Conservation (phyloP, 1,284 basidiomycete species). For the Gomphus bonarii region DNA sequence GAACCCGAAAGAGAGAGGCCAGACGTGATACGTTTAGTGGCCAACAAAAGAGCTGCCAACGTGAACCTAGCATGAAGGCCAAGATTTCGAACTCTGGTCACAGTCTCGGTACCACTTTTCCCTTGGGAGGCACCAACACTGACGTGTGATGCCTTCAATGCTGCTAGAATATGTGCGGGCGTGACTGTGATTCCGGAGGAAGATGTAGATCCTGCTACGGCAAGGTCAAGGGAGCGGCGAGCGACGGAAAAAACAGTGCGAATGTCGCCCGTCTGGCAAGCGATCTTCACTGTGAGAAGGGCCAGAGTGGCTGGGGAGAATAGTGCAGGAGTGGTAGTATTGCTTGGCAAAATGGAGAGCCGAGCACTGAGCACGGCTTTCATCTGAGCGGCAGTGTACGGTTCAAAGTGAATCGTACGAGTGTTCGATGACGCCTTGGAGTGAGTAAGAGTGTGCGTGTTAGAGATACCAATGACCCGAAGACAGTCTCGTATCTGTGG, state of each 20-base stretch:
- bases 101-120: constrained; percentile 46
- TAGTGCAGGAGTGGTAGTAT: constrained; percentile 37
- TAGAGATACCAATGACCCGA: constrained; percentile 70
- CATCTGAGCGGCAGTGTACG: constrained; percentile 61
- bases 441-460: constrained; percentile 65
- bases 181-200: constrained; percentile 29
- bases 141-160: constrained; percentile 38
- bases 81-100: constrained; percentile 51
- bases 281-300: constrained; percentile 66
- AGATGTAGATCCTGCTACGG: constrained; percentile 25
- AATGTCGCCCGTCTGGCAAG: constrained; percentile 69
- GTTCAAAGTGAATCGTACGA: constrained; percentile 62
- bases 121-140: constrained; percentile 14
- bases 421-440: constrained; percentile 23
- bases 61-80: constrained; percentile 64
- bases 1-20: constrained; percentile 38
- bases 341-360: constrained; percentile 33
- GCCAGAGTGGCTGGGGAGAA: constrained; percentile 51
- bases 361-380: constrained; percentile 54
- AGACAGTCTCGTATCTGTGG: constrained; percentile 31
- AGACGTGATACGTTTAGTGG: constrained; percentile 46
- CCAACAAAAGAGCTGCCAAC: constrained; percentile 52
- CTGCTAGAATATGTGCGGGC: constrained; percentile 53
- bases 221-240: constrained; percentile 64
- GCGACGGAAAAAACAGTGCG: constrained; percentile 67